Percentiles rank a stretch among this genome's conserved stretches.
These are phyloP conservation scores for Beauveria sp. DNA, from an alignment of 2,329 filamentous ascomycete species.

Conservation along the genomic window DNA sequence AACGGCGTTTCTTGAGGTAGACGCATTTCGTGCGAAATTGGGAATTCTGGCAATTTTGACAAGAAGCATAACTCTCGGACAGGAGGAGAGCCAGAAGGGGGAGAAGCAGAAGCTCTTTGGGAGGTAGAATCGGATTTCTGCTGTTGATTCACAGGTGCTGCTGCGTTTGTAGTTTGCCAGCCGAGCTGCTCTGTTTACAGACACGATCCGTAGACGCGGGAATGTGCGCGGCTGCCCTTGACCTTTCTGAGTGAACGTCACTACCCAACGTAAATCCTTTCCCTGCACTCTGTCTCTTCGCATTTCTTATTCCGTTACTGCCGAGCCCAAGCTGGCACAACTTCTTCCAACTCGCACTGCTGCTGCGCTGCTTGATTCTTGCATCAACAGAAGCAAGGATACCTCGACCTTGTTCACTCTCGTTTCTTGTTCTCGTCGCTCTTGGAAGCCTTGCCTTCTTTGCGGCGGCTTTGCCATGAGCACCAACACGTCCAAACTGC, in stretches of 20 bases:
- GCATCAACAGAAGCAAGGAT: too few relatives aligned
- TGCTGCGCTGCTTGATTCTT: too few relatives aligned
- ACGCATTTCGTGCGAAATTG: neutral
- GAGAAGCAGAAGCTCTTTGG: neutral
- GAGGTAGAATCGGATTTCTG: neutral
- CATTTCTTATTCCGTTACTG: neutral
- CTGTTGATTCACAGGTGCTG: neutral
- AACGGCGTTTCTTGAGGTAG: neutral
- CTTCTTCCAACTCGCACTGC: neutral
- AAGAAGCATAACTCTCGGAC: too few relatives aligned
- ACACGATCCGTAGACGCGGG: neutral
- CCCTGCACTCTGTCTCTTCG: neutral
- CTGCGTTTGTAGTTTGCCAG: neutral
- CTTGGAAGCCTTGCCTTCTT: too few relatives aligned
- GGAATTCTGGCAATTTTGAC: neutral
- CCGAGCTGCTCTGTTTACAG: neutral
- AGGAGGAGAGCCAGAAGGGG: neutral
- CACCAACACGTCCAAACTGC: too few relatives aligned
- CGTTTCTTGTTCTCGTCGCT: too few relatives aligned
- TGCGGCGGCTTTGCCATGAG: too few relatives aligned
- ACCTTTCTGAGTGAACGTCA: neutral
- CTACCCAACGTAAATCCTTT: neutral
- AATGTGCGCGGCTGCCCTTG: neutral
- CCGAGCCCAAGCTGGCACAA: neutral
- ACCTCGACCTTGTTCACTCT: neutral